phyloP scores from a whole-genome alignment of 805 yeast genomes.

The Nakazawaea sp. region DNA sequence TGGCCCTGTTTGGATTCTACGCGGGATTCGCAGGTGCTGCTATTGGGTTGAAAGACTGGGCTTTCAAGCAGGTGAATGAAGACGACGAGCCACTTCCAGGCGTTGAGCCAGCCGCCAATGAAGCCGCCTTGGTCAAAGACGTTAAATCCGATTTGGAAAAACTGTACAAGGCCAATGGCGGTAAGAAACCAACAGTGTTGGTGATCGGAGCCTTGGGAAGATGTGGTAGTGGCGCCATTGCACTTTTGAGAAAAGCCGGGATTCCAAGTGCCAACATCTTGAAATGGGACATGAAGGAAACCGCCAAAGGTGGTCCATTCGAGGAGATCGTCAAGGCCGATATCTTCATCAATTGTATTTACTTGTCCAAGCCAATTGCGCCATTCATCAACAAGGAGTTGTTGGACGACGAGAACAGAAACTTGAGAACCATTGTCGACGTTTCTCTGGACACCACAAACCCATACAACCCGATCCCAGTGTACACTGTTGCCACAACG shows the following conservation, averaged over 20 bases:
- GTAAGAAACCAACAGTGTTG: slow-evolving; percentile 68
- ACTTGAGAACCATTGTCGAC: slow-evolving; percentile 87
- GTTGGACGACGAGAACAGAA: slow-evolving; percentile 64
- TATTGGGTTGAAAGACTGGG: slow-evolving; percentile 90
- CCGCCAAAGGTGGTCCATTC: slow-evolving; percentile 97
- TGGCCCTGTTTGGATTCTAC: slow-evolving; percentile 98
- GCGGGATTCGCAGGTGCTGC: slow-evolving; percentile 99
- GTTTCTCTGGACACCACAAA: slow-evolving; percentile 98
- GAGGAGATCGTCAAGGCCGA: slow-evolving; percentile 82
- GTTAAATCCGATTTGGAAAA: slow-evolving; percentile 51
- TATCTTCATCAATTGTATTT: slow-evolving; percentile 93
- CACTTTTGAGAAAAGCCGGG: slow-evolving; percentile 74
- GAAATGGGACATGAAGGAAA: slow-evolving; percentile 97
- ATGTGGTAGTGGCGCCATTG: slow-evolving; percentile 97
- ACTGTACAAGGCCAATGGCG: slow-evolving; percentile 49
- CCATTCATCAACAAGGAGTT: slow-evolving; percentile 74
- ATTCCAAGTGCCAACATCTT: slow-evolving; percentile 76
- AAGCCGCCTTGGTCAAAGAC: slow-evolving; percentile 63
- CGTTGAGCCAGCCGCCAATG: slow-evolving; percentile 78
- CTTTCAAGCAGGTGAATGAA: slow-evolving; percentile 79
- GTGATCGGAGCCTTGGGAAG: slow-evolving; percentile 98
- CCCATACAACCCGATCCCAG: slow-evolving; percentile 97
- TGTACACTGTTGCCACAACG: slow-evolving; percentile 83
- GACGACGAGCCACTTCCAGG: slow-evolving; percentile 64
- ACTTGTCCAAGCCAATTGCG: slow-evolving; percentile 86